Conservation (phyloP, 306 rosid genomes). For the Cucurbita ficifolia region DNA sequence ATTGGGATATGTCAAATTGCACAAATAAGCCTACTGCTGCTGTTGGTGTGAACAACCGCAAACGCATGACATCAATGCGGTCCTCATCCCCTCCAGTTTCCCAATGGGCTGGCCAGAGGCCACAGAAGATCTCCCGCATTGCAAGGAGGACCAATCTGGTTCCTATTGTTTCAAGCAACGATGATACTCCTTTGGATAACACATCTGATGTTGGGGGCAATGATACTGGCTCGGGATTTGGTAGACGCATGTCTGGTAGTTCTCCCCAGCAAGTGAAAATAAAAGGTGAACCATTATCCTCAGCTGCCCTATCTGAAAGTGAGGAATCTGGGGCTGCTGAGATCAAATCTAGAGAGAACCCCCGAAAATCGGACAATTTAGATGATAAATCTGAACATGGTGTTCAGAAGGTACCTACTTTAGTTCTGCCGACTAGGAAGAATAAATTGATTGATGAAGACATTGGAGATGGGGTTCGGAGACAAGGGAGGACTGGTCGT, state of each 20-base stretch:
- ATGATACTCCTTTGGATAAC: conserved; percentile 52
- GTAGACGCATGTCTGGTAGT: conserved; percentile 51
- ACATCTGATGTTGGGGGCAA: conserved; percentile 57
- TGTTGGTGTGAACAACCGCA: conserved; percentile 64
- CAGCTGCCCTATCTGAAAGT: conserved; percentile 76
- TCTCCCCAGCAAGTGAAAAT: conserved; percentile 79
- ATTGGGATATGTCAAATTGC: conserved; percentile 75
- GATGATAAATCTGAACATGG: conserved; percentile 65
- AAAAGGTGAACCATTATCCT: conserved; percentile 67
- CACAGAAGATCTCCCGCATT: conserved; percentile 88
- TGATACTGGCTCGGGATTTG: conserved; percentile 57
- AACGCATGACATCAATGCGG: conserved; percentile 58
- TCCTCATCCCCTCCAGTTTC: conserved; percentile 88
- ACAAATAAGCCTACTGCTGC: conserved; percentile 71
- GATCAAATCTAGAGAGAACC: conserved; percentile 61
- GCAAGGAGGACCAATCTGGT: conserved; percentile 77
- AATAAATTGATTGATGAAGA: conserved; percentile 68
- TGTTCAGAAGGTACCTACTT: conserved; percentile 49
- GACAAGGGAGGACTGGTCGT: conserved; percentile 97
- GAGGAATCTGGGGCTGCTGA: conserved; percentile 91
- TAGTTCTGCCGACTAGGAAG: conserved; percentile 59
- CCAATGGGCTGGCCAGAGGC: conserved; percentile 77
- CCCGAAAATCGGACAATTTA: conserved; percentile 49
- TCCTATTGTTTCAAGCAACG: conserved; percentile 64
- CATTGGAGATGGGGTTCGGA: conserved; percentile 84